Evolutionary conservation across 805 yeast species (phyloP), one percentile per base, ranked within the genome.

Genomic region (Saccharomycopsis lassenensis): DNA sequence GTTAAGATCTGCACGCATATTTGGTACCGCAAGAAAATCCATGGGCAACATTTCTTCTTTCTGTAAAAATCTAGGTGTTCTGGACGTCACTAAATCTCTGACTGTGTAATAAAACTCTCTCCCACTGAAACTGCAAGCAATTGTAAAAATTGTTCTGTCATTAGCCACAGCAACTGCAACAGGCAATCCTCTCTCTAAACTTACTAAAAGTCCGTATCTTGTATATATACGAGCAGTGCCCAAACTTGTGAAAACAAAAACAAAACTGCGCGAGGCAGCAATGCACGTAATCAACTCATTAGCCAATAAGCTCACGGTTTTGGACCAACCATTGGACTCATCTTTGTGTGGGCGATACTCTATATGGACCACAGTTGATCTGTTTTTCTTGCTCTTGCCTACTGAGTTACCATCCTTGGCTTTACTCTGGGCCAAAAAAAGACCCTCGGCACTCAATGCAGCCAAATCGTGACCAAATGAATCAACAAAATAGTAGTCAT

Each of bases 401-500:
- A 33, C 12, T 21, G 12, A 30, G 14, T 18, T 22, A 5, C 48
- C 44, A 7, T 52, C 57, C 5, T 61, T 59, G 31, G 58, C 49
- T 0, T 68, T 58, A 2, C 69, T 62, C 32, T 57, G 60, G 1
- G 75, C 93, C 37, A 84, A 66, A 4, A 84, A 51, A 2, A 79
- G 56, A 2, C 91, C 95, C 1, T 63, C 65, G 12, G 67, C 69
- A 35, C 77, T 77, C 49, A 89, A 63, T 1, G 81, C 71, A 19
- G 94, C 89, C 35, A 84, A 56, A 52, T 85, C 94, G 55, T 67
- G 84, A 10, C 71, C 67, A 42, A 67, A 65, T 31, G 71, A 55
- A 56, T 89, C 97, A 32, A 76, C 77, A 58, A 89, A 87, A 56
- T 85, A 89, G 49, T 84, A 84, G 48, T 85, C 95, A 39, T 76